phyloP scores from a whole-genome alignment of 1,284 basidiomycete genomes.

The Tilletia indica region DNA sequence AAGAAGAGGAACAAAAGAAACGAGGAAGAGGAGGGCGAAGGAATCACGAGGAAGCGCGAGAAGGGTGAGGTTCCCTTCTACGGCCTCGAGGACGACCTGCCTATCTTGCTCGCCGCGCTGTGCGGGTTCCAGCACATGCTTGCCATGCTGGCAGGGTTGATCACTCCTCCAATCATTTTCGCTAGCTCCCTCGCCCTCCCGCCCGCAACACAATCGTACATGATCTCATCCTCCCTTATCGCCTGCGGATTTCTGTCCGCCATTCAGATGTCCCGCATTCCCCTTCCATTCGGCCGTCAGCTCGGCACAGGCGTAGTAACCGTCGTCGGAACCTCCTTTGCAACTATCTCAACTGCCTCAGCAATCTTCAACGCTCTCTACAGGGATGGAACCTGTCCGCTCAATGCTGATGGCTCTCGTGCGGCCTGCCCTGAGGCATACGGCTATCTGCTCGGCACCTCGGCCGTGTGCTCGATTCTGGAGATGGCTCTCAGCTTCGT shows the following conservation, averaged over 20 bases:
- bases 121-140: constrained; percentile 69
- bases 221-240: constrained; percentile 78
- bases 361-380: constrained; percentile 71
- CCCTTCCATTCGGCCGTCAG: constrained; percentile 62
- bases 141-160: constrained; percentile 75
- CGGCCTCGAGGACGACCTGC: constrained; percentile 41
- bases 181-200: constrained; percentile 49
- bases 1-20: constrained; percentile 25
- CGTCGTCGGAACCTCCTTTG: constrained; percentile 82
- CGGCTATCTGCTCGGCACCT: constrained; percentile 65
- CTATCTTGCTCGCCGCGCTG: constrained; percentile 35
- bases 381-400: constrained; percentile 71
- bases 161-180: constrained; percentile 73
- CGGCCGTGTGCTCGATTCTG: constrained; percentile 74
- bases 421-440: constrained; percentile 63
- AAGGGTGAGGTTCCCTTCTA: constrained; percentile 37
- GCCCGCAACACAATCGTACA: constrained; percentile 65
- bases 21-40: constrained; percentile 18
- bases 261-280: constrained; percentile 71
- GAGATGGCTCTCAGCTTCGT: constrained; percentile 77
- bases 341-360: constrained; percentile 73
- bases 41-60: not conserved
- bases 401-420: constrained; percentile 66
- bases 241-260: constrained; percentile 68
- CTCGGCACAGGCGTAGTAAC: constrained; percentile 75